Percentiles rank a stretch among this genome's conserved stretches.
Evolutionary conservation across 2,329 filamentous ascomycete species (phyloP).

Genomic region (Sclerotinia glacialis): DNA sequence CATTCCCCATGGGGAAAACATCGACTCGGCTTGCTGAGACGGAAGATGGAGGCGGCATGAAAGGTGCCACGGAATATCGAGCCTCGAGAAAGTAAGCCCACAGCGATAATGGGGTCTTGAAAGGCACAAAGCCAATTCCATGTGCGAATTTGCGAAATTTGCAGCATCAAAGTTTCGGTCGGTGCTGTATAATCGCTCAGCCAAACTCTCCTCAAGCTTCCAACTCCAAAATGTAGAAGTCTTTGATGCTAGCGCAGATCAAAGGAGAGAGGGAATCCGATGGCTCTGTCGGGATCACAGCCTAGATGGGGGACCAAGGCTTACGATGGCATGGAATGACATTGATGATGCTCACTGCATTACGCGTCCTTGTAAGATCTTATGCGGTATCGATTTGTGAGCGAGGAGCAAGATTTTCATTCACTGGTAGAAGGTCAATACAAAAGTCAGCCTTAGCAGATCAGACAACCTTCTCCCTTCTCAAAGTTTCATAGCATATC

Average conservation of each 20-base stretch:
- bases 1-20: slow-evolving; percentile 3
- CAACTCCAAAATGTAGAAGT: neutral
- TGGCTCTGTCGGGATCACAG: neutral
- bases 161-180: neutral
- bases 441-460: neutral
- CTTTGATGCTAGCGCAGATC: neutral
- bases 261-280: neutral
- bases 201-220: neutral
- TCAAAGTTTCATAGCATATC: neutral
- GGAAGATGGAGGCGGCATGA: neutral
- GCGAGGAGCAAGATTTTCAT: neutral
- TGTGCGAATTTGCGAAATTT: neutral
- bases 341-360: neutral
- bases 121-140: neutral
- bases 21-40: neutral
- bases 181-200: no score
- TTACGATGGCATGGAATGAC: neutral
- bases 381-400: no score
- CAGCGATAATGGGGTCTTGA: neutral
- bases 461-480: neutral
- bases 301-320: no score
- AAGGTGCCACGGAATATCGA: neutral
- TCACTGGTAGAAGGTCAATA: neutral
- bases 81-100: neutral
- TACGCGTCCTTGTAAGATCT: neutral